Evolutionary conservation across 768 basidiomycete genomes (phyloP).

Genomic region (Glaciozyma martinii): DNA sequence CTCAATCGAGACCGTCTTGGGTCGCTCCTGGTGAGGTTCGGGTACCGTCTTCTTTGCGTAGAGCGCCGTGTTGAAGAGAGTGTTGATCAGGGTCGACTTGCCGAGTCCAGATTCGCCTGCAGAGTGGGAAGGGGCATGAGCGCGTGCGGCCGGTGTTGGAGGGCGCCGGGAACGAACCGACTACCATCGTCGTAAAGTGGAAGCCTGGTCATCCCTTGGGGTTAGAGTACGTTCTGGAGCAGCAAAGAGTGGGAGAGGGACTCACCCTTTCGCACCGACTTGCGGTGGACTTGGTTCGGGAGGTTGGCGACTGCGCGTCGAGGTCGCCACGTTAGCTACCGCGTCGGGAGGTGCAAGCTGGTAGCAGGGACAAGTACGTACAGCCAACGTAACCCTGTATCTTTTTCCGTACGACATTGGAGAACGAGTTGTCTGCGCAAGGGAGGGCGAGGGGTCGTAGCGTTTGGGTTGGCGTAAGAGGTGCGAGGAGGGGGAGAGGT

Average conservation of each 20-base stretch:
- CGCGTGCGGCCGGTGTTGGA: not conserved
- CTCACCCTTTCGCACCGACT: conserved; percentile 77
- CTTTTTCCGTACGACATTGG: conserved; percentile 52
- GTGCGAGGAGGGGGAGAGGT: too few species aligned
- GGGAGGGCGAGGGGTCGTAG: not conserved
- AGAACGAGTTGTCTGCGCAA: not conserved
- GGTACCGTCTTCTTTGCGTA: conserved; percentile 80
- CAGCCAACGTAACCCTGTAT: conserved; percentile 83
- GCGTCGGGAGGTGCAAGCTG: not conserved
- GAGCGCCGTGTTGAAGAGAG: conserved; percentile 92
- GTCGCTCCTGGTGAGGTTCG: conserved; percentile 72
- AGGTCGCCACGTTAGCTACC: too few species aligned
- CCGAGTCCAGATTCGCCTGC: conserved; percentile 95
- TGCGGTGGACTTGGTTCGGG: conserved; percentile 98
- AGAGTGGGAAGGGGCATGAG: not conserved
- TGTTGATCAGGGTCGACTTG: conserved; percentile 98
- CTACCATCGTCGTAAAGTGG: conserved; percentile 98
- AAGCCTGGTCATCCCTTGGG: conserved; percentile 48
- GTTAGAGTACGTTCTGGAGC: conserved; percentile 21
- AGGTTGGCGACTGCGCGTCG: conserved; percentile 76
- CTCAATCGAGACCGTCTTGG: conserved; percentile 94
- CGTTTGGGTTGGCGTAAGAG: too few species aligned
- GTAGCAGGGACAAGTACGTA: conserved; percentile 4
- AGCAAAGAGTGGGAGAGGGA: conserved; percentile 2
- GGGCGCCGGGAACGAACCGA: conserved; percentile 57